These are phyloP conservation scores for Penicillium janthinellum DNA, from an alignment of 2,329 filamentous ascomycete genomes.

Conservation along the genomic window DNA sequence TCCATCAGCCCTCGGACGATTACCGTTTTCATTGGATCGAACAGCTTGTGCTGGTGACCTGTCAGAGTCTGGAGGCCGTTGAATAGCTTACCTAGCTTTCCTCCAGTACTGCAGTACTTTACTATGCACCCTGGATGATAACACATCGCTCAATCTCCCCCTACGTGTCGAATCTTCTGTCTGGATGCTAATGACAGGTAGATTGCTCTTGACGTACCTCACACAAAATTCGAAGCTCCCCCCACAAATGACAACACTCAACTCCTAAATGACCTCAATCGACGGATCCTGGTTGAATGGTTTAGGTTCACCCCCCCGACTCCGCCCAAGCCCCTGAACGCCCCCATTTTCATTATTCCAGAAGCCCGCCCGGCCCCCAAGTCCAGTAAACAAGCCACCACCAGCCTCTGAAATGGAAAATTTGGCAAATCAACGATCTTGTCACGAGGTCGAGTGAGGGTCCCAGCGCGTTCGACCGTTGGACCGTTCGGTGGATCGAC, in stretches of 20 bases:
- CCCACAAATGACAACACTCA: background rate
- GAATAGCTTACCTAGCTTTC: background rate
- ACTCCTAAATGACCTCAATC: no score
- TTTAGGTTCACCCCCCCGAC: background rate
- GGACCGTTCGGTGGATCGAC: background rate
- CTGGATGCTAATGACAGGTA: background rate
- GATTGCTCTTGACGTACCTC: background rate
- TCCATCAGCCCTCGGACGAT: background rate
- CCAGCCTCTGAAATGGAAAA: background rate
- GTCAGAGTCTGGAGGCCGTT: background rate
- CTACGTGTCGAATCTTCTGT: no score
- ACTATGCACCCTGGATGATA: no score
- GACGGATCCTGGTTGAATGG: background rate
- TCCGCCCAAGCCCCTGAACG: slow-evolving; percentile 2
- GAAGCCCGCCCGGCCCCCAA: background rate
- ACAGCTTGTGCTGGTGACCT: background rate
- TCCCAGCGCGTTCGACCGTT: background rate
- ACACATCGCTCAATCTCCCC: no score
- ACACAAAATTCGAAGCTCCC: background rate
- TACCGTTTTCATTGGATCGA: background rate
- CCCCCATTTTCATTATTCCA: slow-evolving; percentile 4
- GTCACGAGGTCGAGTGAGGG: slow-evolving; percentile 6
- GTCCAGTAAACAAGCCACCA: background rate
- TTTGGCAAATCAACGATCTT: background rate
- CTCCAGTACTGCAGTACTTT: no score